Conservation (phyloP, 2,329 filamentous ascomycete species). For the Pyricularia sp. region DNA sequence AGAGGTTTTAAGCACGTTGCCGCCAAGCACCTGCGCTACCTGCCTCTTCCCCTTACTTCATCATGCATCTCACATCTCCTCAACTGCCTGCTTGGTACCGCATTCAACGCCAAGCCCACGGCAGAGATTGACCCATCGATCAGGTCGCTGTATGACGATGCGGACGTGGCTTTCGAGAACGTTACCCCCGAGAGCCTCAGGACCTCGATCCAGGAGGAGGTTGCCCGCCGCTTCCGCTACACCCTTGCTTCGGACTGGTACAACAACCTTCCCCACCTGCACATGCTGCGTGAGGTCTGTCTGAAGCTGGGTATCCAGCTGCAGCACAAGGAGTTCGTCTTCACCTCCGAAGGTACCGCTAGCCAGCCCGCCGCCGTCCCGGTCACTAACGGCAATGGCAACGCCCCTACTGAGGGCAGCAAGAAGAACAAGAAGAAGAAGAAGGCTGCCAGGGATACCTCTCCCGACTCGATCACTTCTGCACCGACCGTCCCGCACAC, state of each 20-base stretch:
- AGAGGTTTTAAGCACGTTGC: conserved; percentile 91
- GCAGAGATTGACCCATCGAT: conserved; percentile 70
- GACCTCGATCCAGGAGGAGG: conserved; percentile 61
- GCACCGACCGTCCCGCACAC: conserved; percentile 39
- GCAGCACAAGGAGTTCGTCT: conserved; percentile 66
- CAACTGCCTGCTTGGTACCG: conserved; percentile 80
- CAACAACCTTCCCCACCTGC: conserved; percentile 59
- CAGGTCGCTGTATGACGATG: conserved; percentile 68
- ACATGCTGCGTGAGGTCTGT: conserved; percentile 80
- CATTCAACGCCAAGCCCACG: conserved; percentile 66
- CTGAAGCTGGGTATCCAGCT: conserved; percentile 88
- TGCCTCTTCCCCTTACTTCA: conserved; percentile 73
- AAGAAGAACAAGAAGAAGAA: conserved; percentile 53
- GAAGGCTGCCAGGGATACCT: conserved; percentile 47
- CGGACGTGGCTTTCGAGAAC: conserved; percentile 71
- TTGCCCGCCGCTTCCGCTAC: conserved; percentile 67
- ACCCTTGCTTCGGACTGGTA: conserved; percentile 61
- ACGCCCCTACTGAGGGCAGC: conserved; percentile 18
- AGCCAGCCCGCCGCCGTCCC: conserved; percentile 17
- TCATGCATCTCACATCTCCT: conserved; percentile 77
- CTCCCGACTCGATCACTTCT: conserved; percentile 34
- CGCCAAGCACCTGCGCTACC: conserved; percentile 66
- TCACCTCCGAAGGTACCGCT: conserved; percentile 31
- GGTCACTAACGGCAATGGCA: conserved; percentile 21
- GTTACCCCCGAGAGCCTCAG: conserved; percentile 66